These are phyloP conservation scores for Coemansia sp. DNA, from an alignment of 192 early-diverging fungal genomes.

Conservation along the genomic window DNA sequence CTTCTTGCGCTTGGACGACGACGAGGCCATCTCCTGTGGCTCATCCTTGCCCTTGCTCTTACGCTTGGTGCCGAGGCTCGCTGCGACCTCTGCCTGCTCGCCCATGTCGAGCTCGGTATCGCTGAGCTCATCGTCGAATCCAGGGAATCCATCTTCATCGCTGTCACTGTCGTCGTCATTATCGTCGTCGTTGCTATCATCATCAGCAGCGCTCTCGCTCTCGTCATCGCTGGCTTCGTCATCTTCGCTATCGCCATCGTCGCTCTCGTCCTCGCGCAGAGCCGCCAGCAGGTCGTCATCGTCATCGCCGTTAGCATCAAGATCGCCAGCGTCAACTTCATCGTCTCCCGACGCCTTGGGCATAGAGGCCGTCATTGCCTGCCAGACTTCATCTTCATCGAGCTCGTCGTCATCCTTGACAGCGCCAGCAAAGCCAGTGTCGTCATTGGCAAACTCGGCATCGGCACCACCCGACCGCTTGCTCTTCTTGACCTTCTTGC, in stretches of 20 bases:
- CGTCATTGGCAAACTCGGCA: slow-evolving; percentile 51
- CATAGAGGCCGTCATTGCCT: slow-evolving; percentile 79
- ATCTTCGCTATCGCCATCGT: slow-evolving; percentile 36
- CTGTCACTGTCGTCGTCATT: slow-evolving; percentile 63
- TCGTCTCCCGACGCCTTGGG: slow-evolving; percentile 59
- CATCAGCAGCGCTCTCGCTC: slow-evolving; percentile 56
- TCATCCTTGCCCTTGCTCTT: slow-evolving; percentile 36
- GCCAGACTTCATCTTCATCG: slow-evolving; percentile 89
- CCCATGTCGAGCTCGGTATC: slow-evolving; percentile 11
- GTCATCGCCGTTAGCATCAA: slow-evolving; percentile 52
- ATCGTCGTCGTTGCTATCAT: slow-evolving; percentile 59
- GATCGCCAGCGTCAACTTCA: slow-evolving; percentile 44
- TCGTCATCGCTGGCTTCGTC: slow-evolving; percentile 54
- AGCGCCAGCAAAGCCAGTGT: slow-evolving; percentile 46
- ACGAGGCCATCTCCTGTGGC: not conserved
- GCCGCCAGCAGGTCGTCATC: slow-evolving; percentile 57
- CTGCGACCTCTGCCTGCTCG: not conserved
- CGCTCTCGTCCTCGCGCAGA: slow-evolving; percentile 41
- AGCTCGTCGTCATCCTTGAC: slow-evolving; percentile 53
- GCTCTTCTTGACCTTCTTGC: slow-evolving; percentile 47
- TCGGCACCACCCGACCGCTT: slow-evolving; percentile 57
- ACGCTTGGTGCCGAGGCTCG: slow-evolving; percentile 26
- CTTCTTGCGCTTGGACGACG: slow-evolving; percentile 59
- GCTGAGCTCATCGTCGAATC: slow-evolving; percentile 29
- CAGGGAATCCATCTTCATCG: slow-evolving; percentile 36